Evolutionary conservation across 2,329 filamentous ascomycete genomes (phyloP), one percentile per base, ranked within the genome.

Genomic region (Tolypocladium endophyticum): DNA sequence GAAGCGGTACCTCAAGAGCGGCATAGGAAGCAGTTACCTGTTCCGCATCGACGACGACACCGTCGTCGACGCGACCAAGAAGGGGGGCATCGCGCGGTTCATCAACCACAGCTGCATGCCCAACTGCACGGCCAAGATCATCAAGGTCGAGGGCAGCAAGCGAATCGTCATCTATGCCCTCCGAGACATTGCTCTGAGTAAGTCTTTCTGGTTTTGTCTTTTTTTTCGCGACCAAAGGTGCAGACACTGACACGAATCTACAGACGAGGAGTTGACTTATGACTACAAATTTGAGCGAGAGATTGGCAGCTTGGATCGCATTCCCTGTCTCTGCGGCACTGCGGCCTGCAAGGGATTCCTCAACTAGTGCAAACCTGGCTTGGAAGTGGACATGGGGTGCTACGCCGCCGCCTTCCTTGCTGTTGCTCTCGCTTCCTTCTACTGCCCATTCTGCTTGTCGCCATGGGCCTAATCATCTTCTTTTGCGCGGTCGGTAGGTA

Each of bases 271-370:
- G 80, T 86, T 99, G 73, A 99, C 94, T 2, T 99, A 99, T 78
- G 94, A 99, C 79, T 99, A 99, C 83, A 99, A 99, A 76, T 99
- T 99, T 74, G 94, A 99, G 79, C 89, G 94, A 68, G 94, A 99
- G 76, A 90, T 95, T 70, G 92, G 92, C 69, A 95, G 91, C 67
- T 85, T 92, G 64, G 94, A 99, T 74, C 90, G 94, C 64, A 97
- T 99, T 68, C 94, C 94, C 57, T 99, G 94, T 79, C 86, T 99
- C 57, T 99, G 94, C 74, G 94, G 94, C 61, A 97, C 93, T 52
- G 86, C 92, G 36, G 92, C 91, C 55, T 99, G 94, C 80, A 99
- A 99, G 81, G 94, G 94, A 64, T 99, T 97, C 80, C 90, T 99
- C 76, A 99, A 99, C 77, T 99, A 81, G 84, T 38, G n/a, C 33